Conservation (phyloP, 805 yeast species). For the Grigorovia transvaalensis region DNA sequence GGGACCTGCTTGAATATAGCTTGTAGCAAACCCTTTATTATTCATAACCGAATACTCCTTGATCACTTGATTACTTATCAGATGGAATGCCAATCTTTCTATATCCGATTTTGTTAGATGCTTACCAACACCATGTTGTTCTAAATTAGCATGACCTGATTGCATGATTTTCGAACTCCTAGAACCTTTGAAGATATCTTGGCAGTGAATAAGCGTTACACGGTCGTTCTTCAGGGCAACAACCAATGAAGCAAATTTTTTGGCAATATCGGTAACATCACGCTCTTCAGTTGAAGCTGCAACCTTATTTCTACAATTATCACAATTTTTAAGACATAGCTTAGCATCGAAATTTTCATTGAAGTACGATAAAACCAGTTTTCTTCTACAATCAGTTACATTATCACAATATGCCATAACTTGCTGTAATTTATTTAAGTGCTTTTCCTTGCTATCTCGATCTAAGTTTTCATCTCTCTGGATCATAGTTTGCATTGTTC, state of each 20-base stretch:
- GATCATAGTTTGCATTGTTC: conserved; percentile 66
- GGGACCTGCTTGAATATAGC: conserved; percentile 58
- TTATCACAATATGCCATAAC: conserved; percentile 92
- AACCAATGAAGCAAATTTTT: conserved; percentile 49
- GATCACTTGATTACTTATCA: conserved; percentile 55
- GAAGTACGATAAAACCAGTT: conserved; percentile 83
- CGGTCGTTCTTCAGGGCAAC: conserved; percentile 42
- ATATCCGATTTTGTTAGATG: conserved; percentile 52
- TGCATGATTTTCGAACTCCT: conserved; percentile 48
- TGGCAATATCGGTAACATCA: conserved; percentile 63
- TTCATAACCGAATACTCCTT: conserved; percentile 66
- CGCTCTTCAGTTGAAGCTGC: conserved; percentile 37
- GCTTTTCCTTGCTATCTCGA: conserved; percentile 60
- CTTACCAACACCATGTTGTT: conserved; percentile 63
- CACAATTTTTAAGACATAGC: conserved; percentile 68
- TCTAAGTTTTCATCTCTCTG: conserved; percentile 64
- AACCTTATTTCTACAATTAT: conserved; percentile 56
- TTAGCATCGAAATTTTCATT: conserved; percentile 68
- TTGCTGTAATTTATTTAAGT: conserved; percentile 63
- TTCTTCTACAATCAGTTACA: conserved; percentile 79
- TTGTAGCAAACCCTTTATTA: conserved; percentile 70
- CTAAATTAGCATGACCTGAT: conserved; percentile 49
- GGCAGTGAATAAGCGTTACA: conserved; percentile 72
- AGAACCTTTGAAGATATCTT: conserved; percentile 75
- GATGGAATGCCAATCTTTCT: conserved; percentile 73